Evolutionary conservation across 352 stramenopile genomes (phyloP), one percentile per base, ranked within the genome.

Genomic region (Phytopythium helicoides): DNA sequence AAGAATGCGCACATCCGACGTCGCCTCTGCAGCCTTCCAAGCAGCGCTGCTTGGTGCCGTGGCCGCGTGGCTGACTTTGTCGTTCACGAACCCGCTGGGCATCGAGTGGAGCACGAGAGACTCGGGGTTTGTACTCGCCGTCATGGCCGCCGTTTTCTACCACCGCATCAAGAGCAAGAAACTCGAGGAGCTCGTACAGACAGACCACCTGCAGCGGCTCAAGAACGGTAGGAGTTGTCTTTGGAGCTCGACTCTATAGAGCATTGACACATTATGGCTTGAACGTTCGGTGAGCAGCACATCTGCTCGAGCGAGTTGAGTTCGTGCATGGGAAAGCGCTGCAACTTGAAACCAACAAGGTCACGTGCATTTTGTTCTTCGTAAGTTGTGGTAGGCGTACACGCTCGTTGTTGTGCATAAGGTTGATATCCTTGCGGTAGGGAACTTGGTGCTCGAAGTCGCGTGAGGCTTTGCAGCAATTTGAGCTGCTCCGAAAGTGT

Each of bases 311-410:
- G 41, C 73, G 57, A 21, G 33, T 90, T 18, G 80, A 88, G 31
- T 85, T 80, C 53, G 58, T 88, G 37, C 62, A 84, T n/a, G 77
- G 77, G n/a, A 31, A 61, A 14, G 52, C 62, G 0, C 45, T 89
- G 21, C 58, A 81, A 25, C 56, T 92, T 12, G 55, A 73, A 38
- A 22, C 58, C 49, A 84, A 88, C 62, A 81, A 80, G 64, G 67
- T 89, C 38, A 88, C 76, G 0, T 81, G 78, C 31, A 58, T 89
- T 18, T 60, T 92, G n/a, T 92, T 92, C 68, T 92, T 92, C 38
- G 81, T 92, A 72, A 31, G 71, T 68, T n/a, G n/a, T n/a, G n/a
- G n/a, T n/a, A n/a, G n/a, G n/a, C n/a, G n/a, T n/a, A n/a, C n/a
- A n/a, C n/a, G n/a, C n/a, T n/a, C n/a, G n/a, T n/a, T n/a, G n/a